Evolutionary conservation across 441 rosid genomes (phyloP), one percentile per base, ranked within the genome.

Genomic region (Gossypium aridum): DNA sequence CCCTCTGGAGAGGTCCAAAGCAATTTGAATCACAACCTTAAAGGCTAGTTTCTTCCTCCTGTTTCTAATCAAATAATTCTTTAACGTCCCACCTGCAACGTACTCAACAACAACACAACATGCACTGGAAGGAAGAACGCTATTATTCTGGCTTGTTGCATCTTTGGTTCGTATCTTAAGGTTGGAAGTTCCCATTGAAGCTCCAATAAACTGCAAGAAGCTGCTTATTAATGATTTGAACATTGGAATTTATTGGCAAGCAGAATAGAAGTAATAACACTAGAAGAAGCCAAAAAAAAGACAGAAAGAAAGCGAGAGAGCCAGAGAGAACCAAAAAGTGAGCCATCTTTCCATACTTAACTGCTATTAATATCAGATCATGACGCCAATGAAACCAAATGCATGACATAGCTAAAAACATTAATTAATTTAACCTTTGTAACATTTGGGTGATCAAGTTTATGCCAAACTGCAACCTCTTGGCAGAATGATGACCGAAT

Each of bases 381-480:
- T 4, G 7, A 53, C 60, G 31, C n/a, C 16, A 53, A 73, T 31
- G 64, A 57, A 17, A 39, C 2, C 66, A 69, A 19, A 19, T 31
- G 67, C 37, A 25, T 17, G 57, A n/a, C 37, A 3, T 2, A 22
- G 20, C 51, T 13, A 10, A 53, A 45, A 45, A 65, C 9, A 34
- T 12, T 51, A 75, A 59, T 31, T 23, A 31, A 55, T 4, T 73
- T 51, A 70, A 86, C 94, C 88, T 87, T 90, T 8, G 94, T 90
- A 51, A 90, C 92, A 72, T 90, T 90, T 57, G 89, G 90, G 79
- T 90, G 92, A 83, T 90, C 87, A 71, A 88, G 91, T 81, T 85
- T 88, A 84, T 88, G 86, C 94, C 92, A 88, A 71, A 90, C 91
- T 45, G 85, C 90, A 72, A 90, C 92, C 82, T 90, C 94, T 86